Evolutionary conservation across 192 early-diverging fungal genomes (phyloP).

Genomic region (Rhizoclosmatium globosum): DNA sequence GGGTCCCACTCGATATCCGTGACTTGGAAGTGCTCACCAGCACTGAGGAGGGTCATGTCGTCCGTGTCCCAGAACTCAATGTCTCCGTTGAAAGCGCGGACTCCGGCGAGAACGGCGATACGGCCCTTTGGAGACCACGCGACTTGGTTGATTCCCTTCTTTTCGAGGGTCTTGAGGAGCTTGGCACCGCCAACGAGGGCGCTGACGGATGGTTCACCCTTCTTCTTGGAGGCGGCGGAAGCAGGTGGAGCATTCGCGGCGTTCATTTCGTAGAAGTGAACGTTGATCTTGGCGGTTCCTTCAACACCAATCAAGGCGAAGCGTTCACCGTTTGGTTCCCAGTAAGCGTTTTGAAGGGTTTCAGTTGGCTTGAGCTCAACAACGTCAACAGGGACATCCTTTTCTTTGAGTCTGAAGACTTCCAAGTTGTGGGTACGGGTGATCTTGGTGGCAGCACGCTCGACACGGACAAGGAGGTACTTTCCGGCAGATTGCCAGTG

Average conservation of each 20-base stretch:
- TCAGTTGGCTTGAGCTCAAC: conserved; percentile 78
- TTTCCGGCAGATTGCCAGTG: conserved; percentile 92
- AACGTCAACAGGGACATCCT: conserved; percentile 96
- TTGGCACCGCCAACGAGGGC: conserved; percentile 68
- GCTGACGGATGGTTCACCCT: conserved; percentile 11
- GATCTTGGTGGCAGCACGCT: conserved; percentile 94
- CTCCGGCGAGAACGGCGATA: conserved; percentile 85
- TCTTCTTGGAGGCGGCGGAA: conserved; percentile 43
- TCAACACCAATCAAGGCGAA: conserved; percentile 90
- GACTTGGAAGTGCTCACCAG: conserved; percentile 92
- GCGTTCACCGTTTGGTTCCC: conserved; percentile 93
- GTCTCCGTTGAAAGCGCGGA: conserved; percentile 76
- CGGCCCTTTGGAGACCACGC: conserved; percentile 98
- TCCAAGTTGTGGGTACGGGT: conserved; percentile 88
- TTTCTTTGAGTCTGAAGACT: conserved; percentile 91
- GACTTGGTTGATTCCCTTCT: conserved; percentile 83
- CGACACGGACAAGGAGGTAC: conserved; percentile 92
- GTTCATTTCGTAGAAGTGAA: conserved; percentile 85
- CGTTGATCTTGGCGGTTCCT: conserved; percentile 58
- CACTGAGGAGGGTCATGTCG: conserved; percentile 65
- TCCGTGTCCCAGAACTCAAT: conserved; percentile 96
- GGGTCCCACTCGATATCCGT: conserved; percentile 99
- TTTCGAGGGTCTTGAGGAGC: conserved; percentile 83
- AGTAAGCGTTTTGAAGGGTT: conserved; percentile 89
- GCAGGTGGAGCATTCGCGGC: conserved; percentile 24